Conservation (phyloP, 345 rosid species). For the Eucalyptus shirleyi region DNA sequence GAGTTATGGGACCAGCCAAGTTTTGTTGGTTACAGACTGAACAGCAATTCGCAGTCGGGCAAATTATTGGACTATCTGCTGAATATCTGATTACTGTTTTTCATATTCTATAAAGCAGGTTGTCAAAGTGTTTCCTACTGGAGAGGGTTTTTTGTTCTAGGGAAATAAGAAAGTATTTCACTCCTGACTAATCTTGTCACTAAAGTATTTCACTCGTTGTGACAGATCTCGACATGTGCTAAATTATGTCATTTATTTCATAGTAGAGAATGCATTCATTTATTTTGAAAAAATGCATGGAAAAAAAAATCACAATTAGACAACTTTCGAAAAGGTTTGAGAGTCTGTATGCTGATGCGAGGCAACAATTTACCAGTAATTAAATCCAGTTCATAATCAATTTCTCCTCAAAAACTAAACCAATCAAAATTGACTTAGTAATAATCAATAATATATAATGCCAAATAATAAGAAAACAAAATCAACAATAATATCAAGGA, state of each 20-base stretch:
- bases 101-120: background rate
- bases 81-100: background rate
- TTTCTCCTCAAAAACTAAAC: too few relatives aligned
- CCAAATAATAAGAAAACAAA: too few relatives aligned
- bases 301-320: too few relatives aligned
- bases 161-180: background rate
- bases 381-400: too few relatives aligned
- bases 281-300: background rate
- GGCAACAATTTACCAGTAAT: too few relatives aligned
- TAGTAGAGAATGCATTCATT: background rate
- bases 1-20: background rate
- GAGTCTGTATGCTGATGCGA: background rate
- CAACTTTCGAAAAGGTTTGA: background rate
- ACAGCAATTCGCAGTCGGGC: background rate
- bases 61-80: background rate
- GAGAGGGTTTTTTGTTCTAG: background rate
- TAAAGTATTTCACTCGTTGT: background rate
- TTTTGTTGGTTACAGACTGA: background rate
- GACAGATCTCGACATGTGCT: background rate
- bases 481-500: too few relatives aligned
- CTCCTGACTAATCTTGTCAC: background rate
- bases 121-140: background rate
- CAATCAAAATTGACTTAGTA: rapidly evolving
- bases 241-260: too few relatives aligned
- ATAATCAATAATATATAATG: too few relatives aligned